Conservation (phyloP, 768 basidiomycete species). For the Exidia glandulosa region DNA sequence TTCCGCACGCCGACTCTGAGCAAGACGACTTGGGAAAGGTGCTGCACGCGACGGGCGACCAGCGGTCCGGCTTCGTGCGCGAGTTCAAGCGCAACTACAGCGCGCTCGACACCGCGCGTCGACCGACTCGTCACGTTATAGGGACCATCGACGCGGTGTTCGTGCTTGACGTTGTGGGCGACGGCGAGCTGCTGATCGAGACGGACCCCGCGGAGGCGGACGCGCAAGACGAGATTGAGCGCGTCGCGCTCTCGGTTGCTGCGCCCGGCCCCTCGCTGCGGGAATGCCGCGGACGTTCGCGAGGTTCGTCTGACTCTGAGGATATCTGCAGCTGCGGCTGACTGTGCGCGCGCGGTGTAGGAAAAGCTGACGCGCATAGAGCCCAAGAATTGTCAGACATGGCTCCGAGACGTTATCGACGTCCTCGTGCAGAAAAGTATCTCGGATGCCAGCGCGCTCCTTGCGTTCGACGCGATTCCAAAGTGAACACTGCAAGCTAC, state of each 20-base stretch:
- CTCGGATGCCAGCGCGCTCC: background rate
- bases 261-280: background rate
- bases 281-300: background rate
- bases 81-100: conserved; percentile 1
- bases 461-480: background rate
- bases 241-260: background rate
- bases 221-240: background rate
- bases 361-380: background rate
- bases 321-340: too few relatives aligned
- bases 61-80: background rate
- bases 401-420: background rate
- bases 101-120: background rate
- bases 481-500: background rate
- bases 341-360: too few relatives aligned
- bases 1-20: background rate
- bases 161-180: background rate
- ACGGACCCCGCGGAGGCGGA: background rate
- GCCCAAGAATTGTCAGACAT: background rate
- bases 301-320: too few relatives aligned
- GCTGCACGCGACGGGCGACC: background rate
- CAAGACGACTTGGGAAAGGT: background rate
- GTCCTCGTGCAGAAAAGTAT: background rate
- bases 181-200: background rate
- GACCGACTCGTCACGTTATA: background rate
- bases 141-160: background rate